Percentiles rank a stretch among this genome's conserved stretches.
Evolutionary conservation across 495 filamentous ascomycete species (phyloP).

Genomic region (Podospora pseudocomata): DNA sequence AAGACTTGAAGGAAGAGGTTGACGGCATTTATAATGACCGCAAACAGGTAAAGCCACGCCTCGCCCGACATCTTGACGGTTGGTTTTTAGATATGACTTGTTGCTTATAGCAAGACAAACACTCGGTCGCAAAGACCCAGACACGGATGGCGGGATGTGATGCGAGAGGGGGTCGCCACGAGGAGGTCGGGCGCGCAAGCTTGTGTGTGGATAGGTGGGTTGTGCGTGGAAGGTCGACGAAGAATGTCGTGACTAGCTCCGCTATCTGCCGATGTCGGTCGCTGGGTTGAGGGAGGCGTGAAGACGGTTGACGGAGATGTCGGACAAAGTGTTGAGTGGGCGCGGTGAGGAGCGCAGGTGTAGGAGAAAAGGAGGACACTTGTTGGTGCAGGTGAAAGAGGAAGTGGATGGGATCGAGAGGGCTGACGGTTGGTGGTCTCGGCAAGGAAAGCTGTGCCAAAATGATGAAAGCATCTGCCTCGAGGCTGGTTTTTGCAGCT

Average conservation of each 20-base stretch:
- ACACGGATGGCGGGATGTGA: background rate
- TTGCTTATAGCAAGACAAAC: background rate
- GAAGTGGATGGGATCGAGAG: constrained; percentile 26
- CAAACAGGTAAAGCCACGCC: constrained; percentile 98
- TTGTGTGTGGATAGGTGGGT: background rate
- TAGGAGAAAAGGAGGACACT: constrained; percentile 15
- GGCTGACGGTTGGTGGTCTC: constrained; percentile 27
- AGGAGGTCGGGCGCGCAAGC: background rate
- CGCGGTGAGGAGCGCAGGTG: constrained; percentile 15
- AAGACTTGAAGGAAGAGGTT: constrained; percentile 99
- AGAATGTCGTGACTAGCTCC: background rate
- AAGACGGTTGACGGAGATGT: background rate
- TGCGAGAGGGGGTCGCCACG: constrained; percentile 1
- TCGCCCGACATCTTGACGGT: constrained; percentile 87
- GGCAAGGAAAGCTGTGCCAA: constrained; percentile 19
- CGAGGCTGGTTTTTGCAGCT: constrained; percentile 25
- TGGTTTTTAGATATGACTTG: constrained; percentile 5
- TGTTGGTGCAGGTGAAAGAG: constrained; percentile 24
- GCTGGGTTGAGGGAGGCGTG: background rate
- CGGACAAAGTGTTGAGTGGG: constrained; percentile 2
- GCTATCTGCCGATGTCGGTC: constrained; percentile 1
- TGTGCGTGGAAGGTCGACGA: background rate
- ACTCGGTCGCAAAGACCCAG: background rate
- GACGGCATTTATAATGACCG: constrained; percentile 99
- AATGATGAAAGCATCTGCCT: constrained; percentile 26